Conservation (phyloP, 768 basidiomycete genomes). For the Pleurotus djamor region DNA sequence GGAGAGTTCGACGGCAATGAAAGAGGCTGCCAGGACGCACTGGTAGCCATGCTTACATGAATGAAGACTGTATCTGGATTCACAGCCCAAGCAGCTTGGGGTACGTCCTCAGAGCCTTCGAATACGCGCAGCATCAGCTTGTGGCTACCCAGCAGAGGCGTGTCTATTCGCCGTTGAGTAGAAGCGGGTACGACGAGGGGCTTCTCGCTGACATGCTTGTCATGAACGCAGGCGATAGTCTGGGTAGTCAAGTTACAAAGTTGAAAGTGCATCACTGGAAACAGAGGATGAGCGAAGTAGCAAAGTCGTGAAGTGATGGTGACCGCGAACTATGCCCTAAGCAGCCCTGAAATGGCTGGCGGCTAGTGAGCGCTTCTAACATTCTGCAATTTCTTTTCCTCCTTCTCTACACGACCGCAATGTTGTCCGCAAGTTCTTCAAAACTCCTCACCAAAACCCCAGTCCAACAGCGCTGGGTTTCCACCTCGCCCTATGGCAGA, state of each 20-base stretch:
- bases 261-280: conserved; percentile 1
- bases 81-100: conserved; percentile 15
- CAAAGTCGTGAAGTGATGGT: too few species aligned
- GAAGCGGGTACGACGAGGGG: neutral
- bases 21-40: conserved; percentile 46
- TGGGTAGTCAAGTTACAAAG: neutral
- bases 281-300: neutral
- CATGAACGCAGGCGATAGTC: conserved; percentile 3
- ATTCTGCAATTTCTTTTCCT: too few species aligned
- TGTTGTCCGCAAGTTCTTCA: neutral
- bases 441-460: conserved; percentile 1
- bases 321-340: neutral
- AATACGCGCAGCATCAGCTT: neutral
- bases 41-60: conserved; percentile 22
- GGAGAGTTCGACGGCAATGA: conserved; percentile 40
- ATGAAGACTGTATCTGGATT: conserved; percentile 22
- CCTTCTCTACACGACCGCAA: neutral
- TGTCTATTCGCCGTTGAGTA: neutral
- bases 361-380: too few species aligned
- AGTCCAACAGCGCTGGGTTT: conserved; percentile 41
- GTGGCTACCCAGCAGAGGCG: neutral
- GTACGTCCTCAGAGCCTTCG: neutral
- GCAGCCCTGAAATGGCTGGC: too few species aligned
- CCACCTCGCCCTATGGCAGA: conserved; percentile 79
- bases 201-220: neutral